phyloP scores from a whole-genome alignment of 225 moss, liverwort and hornwort genomes.

The Marchantia paleacea region DNA sequence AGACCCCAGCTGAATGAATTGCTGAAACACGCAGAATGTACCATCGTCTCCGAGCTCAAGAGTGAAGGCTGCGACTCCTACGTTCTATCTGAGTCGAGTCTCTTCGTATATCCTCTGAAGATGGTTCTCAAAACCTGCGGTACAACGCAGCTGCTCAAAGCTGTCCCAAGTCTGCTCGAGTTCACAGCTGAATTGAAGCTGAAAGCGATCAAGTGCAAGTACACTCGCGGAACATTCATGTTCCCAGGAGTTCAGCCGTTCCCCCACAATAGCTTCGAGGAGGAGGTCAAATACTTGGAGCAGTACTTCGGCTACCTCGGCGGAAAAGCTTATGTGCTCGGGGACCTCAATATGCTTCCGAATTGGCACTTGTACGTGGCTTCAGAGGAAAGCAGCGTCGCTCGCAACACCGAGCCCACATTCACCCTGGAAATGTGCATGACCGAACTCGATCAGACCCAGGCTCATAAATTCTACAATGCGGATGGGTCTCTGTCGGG shows the following conservation, averaged over 20 bases:
- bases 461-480: constrained; percentile 48
- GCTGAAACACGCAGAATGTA: constrained; percentile 54
- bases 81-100: constrained; percentile 67
- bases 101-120: constrained; percentile 58
- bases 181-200: constrained; percentile 31
- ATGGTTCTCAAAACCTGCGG: constrained; percentile 68
- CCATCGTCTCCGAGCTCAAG: constrained; percentile 56
- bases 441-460: constrained; percentile 49
- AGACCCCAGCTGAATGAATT: constrained; percentile 44
- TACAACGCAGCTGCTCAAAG: constrained; percentile 53
- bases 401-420: constrained; percentile 23
- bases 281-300: constrained; percentile 55
- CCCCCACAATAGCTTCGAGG: constrained; percentile 52
- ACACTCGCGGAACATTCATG: constrained; percentile 62
- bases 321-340: constrained; percentile 51
- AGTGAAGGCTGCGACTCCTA: constrained; percentile 54
- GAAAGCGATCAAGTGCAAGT: constrained; percentile 49
- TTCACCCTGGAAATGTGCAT: constrained; percentile 74
- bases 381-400: constrained; percentile 11
- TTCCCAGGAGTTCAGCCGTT: constrained; percentile 59
- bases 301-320: constrained; percentile 50
- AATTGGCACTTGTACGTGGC: constrained; percentile 67
- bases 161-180: constrained; percentile 47
- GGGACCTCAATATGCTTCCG: constrained; percentile 36
- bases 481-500: constrained; percentile 31